Base-by-base conservation (phyloP, 768 basidiomycete genomes). In the Tricholoma flavovirens region DNA sequence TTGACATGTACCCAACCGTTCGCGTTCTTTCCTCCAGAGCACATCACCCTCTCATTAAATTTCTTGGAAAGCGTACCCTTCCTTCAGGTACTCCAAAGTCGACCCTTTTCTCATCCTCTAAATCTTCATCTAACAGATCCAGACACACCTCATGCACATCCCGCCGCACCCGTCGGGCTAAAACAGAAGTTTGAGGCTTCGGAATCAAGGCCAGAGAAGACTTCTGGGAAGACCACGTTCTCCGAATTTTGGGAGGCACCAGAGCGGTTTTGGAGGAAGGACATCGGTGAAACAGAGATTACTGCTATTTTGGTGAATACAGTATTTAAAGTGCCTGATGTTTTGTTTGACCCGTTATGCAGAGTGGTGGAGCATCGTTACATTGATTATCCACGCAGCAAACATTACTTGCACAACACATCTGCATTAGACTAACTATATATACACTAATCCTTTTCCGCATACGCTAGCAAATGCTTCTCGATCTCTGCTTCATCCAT, bases 401-500 rank as follows among this genome's bases (percentile, higher is more conserved):
- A 42, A 17, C 3, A n/a, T 6, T 2, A 43, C 4, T 42, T 43
- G 42, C 43, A 14, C 43, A 45, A 45, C 6, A 43, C 10, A 21
- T 43, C 7, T 22, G 42, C 42, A 22, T 45, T 45, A 5, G 1
- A 22, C 9, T 11, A 24, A 24, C 48, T 54, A 55, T 60, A 54
- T 60, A 59, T 59, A 58, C 42, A 49, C 77, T 75, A 93, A 71
- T 93, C 91, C 71, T 89, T 92, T 79, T 93, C 91, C 45, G 90
- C 92, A 61, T 92, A 93, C 54, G 91, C 92, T 51, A 91, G 72
- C 69, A 93, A 69, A 68, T 91, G 82, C 62, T 80, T 70, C 72
- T 93, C 91, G 35, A 93, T 84, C 70, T 93, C 91, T 19, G 69
- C 78, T 66, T 89, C 84, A 35, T 72, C 75, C 83, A 93, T 83